phyloP scores from a whole-genome alignment of 73 alveolate species.

The Paramecium sonneborni region DNA sequence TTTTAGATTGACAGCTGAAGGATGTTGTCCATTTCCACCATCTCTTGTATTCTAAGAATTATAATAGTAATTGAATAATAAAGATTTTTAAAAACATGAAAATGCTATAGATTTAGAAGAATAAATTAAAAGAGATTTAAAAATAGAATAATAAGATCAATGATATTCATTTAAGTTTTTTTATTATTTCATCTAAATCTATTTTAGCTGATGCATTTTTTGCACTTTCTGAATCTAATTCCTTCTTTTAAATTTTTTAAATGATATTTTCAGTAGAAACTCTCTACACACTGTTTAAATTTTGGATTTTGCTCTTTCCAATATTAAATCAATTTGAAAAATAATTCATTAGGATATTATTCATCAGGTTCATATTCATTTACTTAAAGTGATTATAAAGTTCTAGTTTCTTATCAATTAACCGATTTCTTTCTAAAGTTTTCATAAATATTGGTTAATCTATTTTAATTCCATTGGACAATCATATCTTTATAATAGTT shows the following conservation, averaged over 20 bases:
- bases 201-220: background rate
- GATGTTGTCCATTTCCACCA: slow-evolving; percentile 8
- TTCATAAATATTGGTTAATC: background rate
- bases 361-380: background rate
- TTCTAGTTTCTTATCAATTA: background rate
- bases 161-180: background rate
- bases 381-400: background rate
- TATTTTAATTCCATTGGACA: background rate
- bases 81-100: background rate
- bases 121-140: background rate
- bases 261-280: background rate
- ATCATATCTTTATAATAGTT: background rate
- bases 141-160: background rate
- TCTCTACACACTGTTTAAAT: background rate
- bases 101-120: background rate
- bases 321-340: background rate
- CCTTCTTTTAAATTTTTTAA: background rate
- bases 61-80: background rate
- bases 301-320: background rate
- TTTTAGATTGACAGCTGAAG: background rate
- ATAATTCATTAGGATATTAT: background rate
- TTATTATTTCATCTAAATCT: background rate
- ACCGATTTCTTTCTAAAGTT: background rate
- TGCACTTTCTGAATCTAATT: background rate
- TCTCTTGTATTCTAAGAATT: background rate